A percentile compares a stretch with the other conserved stretches of the same genome.
phyloP scores from a whole-genome alignment of 2,329 filamentous ascomycete species.

The Chaetomium strumarium region DNA sequence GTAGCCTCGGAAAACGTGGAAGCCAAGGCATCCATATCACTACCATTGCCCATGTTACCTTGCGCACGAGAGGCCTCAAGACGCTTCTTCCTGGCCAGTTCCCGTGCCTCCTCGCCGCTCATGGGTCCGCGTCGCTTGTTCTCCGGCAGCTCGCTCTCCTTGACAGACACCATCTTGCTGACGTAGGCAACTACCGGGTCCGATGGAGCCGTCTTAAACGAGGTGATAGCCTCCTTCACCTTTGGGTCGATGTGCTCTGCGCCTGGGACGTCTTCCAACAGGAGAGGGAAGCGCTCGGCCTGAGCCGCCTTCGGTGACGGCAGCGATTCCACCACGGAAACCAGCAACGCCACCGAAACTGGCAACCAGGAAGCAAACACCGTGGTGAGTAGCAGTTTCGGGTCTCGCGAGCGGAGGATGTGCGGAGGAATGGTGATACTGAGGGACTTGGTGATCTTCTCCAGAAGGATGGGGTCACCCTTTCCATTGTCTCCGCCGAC shows the following conservation, averaged over 20 bases:
- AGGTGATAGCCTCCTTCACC: conserved; percentile 73
- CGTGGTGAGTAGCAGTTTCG: conserved; percentile 74
- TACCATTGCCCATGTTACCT: conserved; percentile 44
- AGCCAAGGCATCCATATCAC: conserved; percentile 50
- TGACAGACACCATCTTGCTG: conserved; percentile 96
- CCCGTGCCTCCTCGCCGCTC: conserved; percentile 83
- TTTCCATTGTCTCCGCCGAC: conserved; percentile 75
- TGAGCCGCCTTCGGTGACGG: conserved; percentile 80
- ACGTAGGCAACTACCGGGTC: conserved; percentile 89
- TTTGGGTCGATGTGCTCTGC: conserved; percentile 60
- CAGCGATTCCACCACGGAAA: conserved; percentile 89
- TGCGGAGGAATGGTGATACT: conserved; percentile 80
- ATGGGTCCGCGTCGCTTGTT: conserved; percentile 75
- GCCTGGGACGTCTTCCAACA: conserved; percentile 77
- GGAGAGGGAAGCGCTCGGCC: conserved; percentile 67
- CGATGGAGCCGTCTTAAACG: conserved; percentile 63
- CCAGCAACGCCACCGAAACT: conserved; percentile 82
- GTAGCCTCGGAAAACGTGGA: conserved; percentile 56
- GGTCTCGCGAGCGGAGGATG: conserved; percentile 75
- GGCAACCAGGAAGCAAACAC: conserved; percentile 89
- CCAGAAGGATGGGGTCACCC: conserved; percentile 73
- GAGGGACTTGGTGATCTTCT: conserved; percentile 93
- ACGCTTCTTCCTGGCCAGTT: conserved; percentile 80
- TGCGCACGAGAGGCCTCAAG: conserved; percentile 81
- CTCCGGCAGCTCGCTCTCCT: conserved; percentile 82